Conservation (phyloP, 1,139 yeast genomes). For the Kluyveromyces sp. region DNA sequence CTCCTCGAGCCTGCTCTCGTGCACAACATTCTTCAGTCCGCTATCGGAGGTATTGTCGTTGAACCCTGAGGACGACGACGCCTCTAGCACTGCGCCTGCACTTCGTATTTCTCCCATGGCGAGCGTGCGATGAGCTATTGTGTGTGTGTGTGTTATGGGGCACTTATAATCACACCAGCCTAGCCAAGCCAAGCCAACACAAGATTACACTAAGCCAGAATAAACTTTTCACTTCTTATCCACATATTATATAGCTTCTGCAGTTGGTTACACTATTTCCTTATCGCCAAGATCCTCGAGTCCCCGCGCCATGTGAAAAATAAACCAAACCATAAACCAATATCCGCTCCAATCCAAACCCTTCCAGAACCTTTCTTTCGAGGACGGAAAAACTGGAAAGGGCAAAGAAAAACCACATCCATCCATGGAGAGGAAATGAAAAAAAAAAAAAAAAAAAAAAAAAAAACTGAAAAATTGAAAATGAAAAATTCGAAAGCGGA, state of each 20-base stretch:
- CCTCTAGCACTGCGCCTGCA: neutral
- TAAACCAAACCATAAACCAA: neutral
- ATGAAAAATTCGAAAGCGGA: no score
- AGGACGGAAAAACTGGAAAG: no score
- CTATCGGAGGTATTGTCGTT: neutral
- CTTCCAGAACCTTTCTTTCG: no score
- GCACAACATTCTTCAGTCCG: neutral
- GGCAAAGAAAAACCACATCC: no score
- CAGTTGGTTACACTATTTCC: neutral
- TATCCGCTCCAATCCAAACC: neutral
- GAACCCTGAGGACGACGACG: constrained; percentile 1
- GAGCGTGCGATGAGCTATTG: neutral
- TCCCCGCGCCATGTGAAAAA: neutral
- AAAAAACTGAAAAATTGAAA: no score
- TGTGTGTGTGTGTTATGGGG: neutral
- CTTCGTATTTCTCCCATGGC: neutral
- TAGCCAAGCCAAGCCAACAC: no score
- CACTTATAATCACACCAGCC: neutral
- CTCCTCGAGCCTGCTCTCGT: constrained; percentile 1
- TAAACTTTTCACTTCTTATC: no score
- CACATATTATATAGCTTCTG: no score
- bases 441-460: no score
- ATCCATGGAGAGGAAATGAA: no score
- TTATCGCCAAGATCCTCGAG: neutral
- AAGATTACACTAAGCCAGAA: no score